Evolutionary conservation across 768 basidiomycete genomes (phyloP), one percentile per base, ranked within the genome.

Genomic region (Pleurotus cornucopiae): DNA sequence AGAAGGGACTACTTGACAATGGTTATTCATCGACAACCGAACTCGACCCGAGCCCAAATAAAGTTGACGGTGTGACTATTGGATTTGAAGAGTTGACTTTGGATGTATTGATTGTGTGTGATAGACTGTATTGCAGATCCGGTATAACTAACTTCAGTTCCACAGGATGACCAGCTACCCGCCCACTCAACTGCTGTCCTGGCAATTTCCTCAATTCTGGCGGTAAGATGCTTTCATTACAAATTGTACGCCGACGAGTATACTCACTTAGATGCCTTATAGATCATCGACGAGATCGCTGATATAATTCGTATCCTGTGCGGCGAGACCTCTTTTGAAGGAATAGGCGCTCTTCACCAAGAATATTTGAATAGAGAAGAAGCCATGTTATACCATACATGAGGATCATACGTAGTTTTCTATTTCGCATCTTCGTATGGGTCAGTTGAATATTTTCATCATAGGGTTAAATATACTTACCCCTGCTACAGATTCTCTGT

Each of bases 151-250:
- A 20, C 20, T 2, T 2, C 20, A 20, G 20, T 20, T 20, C 20
- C 20, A 20, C 20, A 20, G 20, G 20, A 78, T 57, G 69, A 69
- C 16, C 75, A 76, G 61, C 53, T 78, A 52, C 74, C 77, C 12
- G 71, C 72, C 1, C 75, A 78, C 63, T 73, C 75, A 2, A 74
- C 76, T 18, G 72, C 76, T 6, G 66, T 78, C 14, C 66, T 76
- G 13, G 73, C 75, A 3, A 65, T 78, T 13, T 73, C 73, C 3
- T 69, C 64, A 41, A 66, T 76, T n/a, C 66, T 78, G 9, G 63
- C 69, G 23, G 76, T 76, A 58, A 49, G 71, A 30, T 9, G 26
- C 26, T 30, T 30, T 30, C 26, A 30, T 7, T 9, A 30, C 26
- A 30, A 30, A 30, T 7, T 7, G 26, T 9, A 6, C 26, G 6